Conservation (phyloP, 1,139 yeast genomes). For the Debaryomyces psychrophilus region DNA sequence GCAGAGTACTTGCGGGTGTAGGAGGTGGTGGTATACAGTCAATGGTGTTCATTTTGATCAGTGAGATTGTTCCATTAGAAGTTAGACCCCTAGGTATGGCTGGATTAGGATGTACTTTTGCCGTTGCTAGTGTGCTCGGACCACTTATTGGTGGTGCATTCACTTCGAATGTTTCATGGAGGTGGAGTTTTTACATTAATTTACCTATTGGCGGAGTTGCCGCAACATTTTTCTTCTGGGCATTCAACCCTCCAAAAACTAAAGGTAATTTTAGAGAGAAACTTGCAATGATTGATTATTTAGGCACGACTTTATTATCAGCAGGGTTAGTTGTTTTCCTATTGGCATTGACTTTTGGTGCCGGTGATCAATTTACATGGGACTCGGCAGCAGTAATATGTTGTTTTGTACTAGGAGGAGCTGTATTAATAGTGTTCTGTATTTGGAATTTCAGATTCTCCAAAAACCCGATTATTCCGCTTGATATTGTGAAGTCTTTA, state of each 20-base stretch:
- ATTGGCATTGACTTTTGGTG: slow-evolving; percentile 47
- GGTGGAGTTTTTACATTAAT: slow-evolving; percentile 32
- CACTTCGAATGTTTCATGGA: slow-evolving; percentile 49
- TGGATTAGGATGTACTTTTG: slow-evolving; percentile 41
- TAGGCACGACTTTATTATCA: slow-evolving; percentile 51
- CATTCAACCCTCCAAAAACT: slow-evolving; percentile 40
- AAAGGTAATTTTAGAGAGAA: slow-evolving; percentile 30
- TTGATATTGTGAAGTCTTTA: slow-evolving; percentile 27
- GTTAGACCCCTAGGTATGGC: slow-evolving; percentile 40
- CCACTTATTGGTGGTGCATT: slow-evolving; percentile 61
- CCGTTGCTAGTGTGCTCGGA: slow-evolving; percentile 55
- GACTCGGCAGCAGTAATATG: slow-evolving; percentile 50
- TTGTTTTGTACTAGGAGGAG: slow-evolving; percentile 50
- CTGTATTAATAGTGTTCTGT: slow-evolving; percentile 21
- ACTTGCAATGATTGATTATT: slow-evolving; percentile 48
- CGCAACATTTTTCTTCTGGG: slow-evolving; percentile 24
- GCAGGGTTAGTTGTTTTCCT: slow-evolving; percentile 50
- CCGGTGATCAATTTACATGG: slow-evolving; percentile 51
- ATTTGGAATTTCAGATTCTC: slow-evolving; percentile 33
- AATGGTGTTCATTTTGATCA: slow-evolving; percentile 45
- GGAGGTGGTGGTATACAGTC: slow-evolving; percentile 51
- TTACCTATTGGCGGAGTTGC: slow-evolving; percentile 45
- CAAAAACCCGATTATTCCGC: slow-evolving; percentile 32
- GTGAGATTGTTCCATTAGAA: slow-evolving; percentile 45
- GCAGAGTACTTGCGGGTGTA: slow-evolving; percentile 47